These are phyloP conservation scores for Casuarina glauca DNA, from an alignment of 306 rosid species.

Conservation along the genomic window DNA sequence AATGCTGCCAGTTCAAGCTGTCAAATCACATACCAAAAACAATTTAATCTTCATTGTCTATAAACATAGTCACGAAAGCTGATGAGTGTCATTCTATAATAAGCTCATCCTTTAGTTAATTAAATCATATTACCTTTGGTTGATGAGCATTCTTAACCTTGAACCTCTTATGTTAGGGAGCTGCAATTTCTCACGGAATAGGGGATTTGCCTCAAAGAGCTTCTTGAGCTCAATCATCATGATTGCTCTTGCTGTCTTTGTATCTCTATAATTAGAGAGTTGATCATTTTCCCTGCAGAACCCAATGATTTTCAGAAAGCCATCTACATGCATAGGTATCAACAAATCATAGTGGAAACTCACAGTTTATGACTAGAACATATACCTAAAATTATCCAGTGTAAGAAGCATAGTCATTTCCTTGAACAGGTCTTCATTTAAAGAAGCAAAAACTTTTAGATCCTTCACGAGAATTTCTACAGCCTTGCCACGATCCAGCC, in stretches of 20 bases:
- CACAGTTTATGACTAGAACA: not conserved
- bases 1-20: slow-evolving; percentile 33
- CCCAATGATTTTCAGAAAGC: slow-evolving; percentile 1
- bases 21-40: slow-evolving; percentile 12
- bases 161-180: slow-evolving; percentile 34
- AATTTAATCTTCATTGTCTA: not conserved
- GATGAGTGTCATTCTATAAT: not conserved
- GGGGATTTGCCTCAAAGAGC: slow-evolving; percentile 45
- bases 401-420: slow-evolving; percentile 26
- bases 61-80: not conserved
- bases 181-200: slow-evolving; percentile 36
- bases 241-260: slow-evolving; percentile 35
- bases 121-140: slow-evolving; percentile 40
- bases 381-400: slow-evolving; percentile 28
- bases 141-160: slow-evolving; percentile 39
- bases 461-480: slow-evolving; percentile 26
- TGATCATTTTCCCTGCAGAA: slow-evolving; percentile 40
- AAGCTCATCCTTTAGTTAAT: not conserved
- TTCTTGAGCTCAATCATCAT: slow-evolving; percentile 37
- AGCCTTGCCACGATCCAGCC: slow-evolving; percentile 26
- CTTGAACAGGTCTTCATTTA: slow-evolving; percentile 23
- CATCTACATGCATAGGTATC: not conserved
- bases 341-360: not conserved
- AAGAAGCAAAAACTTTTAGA: slow-evolving; percentile 24
- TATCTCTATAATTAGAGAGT: slow-evolving; percentile 37